Percentiles rank a stretch among this genome's conserved stretches.
Evolutionary conservation across 345 rosid species (phyloP).

Genomic region (Euclidium syriacum): DNA sequence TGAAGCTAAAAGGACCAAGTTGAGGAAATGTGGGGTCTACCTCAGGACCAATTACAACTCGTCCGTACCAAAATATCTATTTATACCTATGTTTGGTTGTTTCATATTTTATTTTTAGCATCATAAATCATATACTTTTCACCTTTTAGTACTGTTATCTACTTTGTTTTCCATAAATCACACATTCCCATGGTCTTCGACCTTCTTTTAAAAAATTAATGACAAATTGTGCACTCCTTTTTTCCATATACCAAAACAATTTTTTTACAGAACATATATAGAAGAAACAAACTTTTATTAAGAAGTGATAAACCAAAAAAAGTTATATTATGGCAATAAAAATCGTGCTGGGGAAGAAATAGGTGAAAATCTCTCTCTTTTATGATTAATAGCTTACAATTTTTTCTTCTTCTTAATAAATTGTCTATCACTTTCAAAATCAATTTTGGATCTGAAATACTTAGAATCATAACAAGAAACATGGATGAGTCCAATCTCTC

Average conservation of each 20-base stretch:
- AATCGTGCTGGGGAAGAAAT: not conserved
- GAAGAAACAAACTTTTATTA: not conserved
- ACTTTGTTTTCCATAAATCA: constrained; percentile 6
- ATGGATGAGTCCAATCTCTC: not conserved
- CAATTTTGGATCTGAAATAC: not conserved
- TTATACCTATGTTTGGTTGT: constrained; percentile 12
- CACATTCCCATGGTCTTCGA: not conserved
- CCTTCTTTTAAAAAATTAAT: not conserved
- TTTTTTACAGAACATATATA: not conserved
- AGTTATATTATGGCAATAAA: not conserved
- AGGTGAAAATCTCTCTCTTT: not conserved
- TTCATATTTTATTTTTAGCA: constrained; percentile 2
- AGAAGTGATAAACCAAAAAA: not conserved
- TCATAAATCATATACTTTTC: constrained; percentile 7
- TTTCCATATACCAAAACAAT: not conserved
- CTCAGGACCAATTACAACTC: constrained; percentile 13
- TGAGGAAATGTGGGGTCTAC: constrained; percentile 12
- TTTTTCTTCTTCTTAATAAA: not conserved
- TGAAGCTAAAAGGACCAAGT: constrained; percentile 23
- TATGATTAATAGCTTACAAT: not conserved
- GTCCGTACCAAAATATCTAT: constrained; percentile 27
- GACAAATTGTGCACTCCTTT: not conserved
- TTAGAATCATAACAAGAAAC: constrained; percentile 12
- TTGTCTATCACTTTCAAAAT: not conserved
- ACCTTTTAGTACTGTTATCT: not conserved